Conservation (phyloP, 441 rosid species). For the Pelargonium hybrid region DNA sequence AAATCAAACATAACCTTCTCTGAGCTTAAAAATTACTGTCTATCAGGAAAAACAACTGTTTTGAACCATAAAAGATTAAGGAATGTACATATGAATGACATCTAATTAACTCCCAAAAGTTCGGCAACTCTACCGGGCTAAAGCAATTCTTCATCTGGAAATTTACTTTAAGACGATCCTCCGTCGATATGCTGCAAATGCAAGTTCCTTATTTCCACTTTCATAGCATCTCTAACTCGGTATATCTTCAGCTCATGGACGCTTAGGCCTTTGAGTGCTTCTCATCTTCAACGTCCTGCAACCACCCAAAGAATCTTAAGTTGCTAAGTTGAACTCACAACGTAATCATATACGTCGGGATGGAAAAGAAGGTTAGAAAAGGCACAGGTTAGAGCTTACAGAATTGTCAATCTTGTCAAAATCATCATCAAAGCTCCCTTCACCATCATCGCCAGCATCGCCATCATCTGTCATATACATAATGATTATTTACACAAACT, state of each 20-base stretch:
- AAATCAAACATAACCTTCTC: too few species aligned
- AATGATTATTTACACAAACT: too few species aligned
- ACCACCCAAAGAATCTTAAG: neutral
- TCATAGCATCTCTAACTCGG: neutral
- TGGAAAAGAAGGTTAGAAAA: neutral
- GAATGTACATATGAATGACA: too few species aligned
- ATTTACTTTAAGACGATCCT: neutral
- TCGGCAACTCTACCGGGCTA: too few species aligned
- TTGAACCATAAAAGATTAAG: too few species aligned
- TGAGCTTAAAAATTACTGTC: too few species aligned
- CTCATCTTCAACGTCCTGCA: slow-evolving; percentile 75
- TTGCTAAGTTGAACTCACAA: neutral
- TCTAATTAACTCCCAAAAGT: too few species aligned
- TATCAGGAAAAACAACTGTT: too few species aligned
- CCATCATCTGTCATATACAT: slow-evolving; percentile 15
- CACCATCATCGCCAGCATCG: slow-evolving; percentile 36
- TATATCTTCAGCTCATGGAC: slow-evolving; percentile 2
- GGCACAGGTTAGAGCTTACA: slow-evolving; percentile 32
- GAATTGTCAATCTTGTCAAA: slow-evolving; percentile 76
- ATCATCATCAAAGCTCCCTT: slow-evolving; percentile 63
- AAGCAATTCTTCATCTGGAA: too few species aligned
- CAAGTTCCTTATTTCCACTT: neutral
- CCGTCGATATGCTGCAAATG: neutral
- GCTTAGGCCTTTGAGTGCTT: slow-evolving; percentile 27
- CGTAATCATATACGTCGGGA: neutral